Evolutionary conservation across 2,329 filamentous ascomycete species (phyloP).

Genomic region (Alternaria panax): DNA sequence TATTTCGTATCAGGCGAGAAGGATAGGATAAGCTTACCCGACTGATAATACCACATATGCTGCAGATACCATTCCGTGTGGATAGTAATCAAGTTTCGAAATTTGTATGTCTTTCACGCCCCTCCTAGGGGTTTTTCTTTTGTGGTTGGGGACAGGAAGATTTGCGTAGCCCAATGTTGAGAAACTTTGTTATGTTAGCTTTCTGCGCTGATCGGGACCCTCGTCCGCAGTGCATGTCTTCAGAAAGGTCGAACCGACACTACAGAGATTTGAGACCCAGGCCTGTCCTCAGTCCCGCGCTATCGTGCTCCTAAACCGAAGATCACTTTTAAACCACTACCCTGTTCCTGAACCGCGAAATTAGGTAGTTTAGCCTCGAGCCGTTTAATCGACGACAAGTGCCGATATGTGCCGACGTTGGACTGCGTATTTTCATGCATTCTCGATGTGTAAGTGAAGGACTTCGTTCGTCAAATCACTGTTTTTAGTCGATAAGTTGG

Average conservation of each 20-base stretch:
- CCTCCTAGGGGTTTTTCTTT: no score
- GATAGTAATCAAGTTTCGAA: neutral
- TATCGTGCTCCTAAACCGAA: conserved; percentile 3
- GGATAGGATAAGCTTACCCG: neutral
- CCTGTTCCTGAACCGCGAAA: conserved; percentile 4
- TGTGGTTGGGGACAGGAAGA: neutral
- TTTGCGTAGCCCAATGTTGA: neutral
- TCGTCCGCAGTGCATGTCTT: neutral
- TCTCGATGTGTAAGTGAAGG: neutral
- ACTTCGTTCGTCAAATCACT: neutral
- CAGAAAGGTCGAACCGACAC: neutral
- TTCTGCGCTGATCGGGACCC: neutral
- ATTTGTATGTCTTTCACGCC: neutral
- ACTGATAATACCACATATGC: neutral
- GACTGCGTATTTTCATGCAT: neutral
- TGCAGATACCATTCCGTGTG: neutral
- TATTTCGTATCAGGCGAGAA: conserved; percentile 11
- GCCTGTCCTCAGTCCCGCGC: conserved; percentile 1
- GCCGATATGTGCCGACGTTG: neutral
- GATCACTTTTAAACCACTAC: neutral
- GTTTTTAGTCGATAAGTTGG: neutral
- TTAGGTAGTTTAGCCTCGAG: neutral
- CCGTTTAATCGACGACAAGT: neutral
- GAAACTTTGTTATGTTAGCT: neutral
- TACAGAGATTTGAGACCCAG: conserved; percentile 7